Percentiles rank a stretch among this genome's conserved stretches.
Conservation (phyloP, 192 early-diverging fungal species). For the Linnemannia hyalina region DNA sequence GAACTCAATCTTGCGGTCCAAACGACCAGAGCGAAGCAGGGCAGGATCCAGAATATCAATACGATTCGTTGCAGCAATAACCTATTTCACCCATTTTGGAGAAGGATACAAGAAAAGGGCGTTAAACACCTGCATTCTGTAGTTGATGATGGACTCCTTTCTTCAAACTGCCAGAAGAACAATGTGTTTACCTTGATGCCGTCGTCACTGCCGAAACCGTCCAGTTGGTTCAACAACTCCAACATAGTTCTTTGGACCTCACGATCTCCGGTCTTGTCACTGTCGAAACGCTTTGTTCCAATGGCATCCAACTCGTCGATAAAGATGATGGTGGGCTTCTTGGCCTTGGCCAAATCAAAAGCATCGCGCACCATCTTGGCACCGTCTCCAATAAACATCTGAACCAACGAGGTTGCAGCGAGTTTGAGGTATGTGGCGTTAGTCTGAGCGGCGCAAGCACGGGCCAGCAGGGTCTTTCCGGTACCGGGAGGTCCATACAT, state of each 20-base stretch:
- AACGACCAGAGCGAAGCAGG: slow-evolving; percentile 86
- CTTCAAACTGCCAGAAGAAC: background rate
- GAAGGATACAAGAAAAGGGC: too few species aligned
- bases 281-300: slow-evolving; percentile 99
- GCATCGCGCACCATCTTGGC: slow-evolving; percentile 98
- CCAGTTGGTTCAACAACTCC: slow-evolving; percentile 97
- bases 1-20: slow-evolving; percentile 96
- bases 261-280: slow-evolving; percentile 97
- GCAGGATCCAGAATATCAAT: slow-evolving; percentile 95
- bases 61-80: slow-evolving; percentile 98
- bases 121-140: too few species aligned
- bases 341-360: slow-evolving; percentile 97
- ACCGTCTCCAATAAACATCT: slow-evolving; percentile 99
- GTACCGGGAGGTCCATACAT: slow-evolving; percentile 91
- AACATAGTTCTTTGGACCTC: slow-evolving; percentile 99
- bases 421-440: slow-evolving; percentile 96
- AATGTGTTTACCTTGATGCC: slow-evolving; percentile 85
- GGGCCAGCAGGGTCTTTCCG: slow-evolving; percentile 93
- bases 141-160: background rate
- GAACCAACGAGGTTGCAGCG: slow-evolving; percentile 94
- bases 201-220: slow-evolving; percentile 96
- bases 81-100: slow-evolving; percentile 59
- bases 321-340: slow-evolving; percentile 98
- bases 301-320: slow-evolving; percentile 99
- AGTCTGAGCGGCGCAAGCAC: slow-evolving; percentile 98